Base-by-base conservation (phyloP, 2,329 filamentous ascomycete genomes). In the Coniochaeta pulveracea region DNA sequence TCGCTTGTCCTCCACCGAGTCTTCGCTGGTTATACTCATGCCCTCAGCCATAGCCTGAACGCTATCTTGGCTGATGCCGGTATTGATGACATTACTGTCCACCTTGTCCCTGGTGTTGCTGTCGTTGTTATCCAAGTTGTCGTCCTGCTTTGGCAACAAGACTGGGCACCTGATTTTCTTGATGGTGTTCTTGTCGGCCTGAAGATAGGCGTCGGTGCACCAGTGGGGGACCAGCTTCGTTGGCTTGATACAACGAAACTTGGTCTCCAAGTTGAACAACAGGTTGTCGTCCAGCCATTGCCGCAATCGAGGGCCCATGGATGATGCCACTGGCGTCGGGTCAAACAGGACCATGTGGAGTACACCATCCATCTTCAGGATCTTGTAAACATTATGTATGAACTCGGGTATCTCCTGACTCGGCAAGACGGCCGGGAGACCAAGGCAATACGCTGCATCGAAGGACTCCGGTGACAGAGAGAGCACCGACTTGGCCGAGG, bases 211-310 rank as follows among this genome's bases (percentile, higher is more conserved):
- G 17, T 73, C 65, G 0, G 57, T 58, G 11, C 82, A 58, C 69
- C 75, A 79, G 18, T 60, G 52, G 0, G 74, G 70, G 26, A 83
- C 66, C 2, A 72, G 52, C 8, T 62, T 62, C 23, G 63, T 71
- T 0, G 78, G 78, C 34, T 67, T 72, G 5, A 64, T 65, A 43
- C 74, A 80, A 7, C 71, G 64, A 36, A 72, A 76, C 11, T 66
- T 57, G 15, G 61, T 60, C 45, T 76, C 70, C 0, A 83, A 52
- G 36, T 76, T 76, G 6, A 69, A 49, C 2, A 78, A 49, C 1
- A 83, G 57, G 33, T 79, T 60, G 4, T 69, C 61, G 26, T 79
- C 71, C 3, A 83, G 56, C 78, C 78, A 83, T 1, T 57, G 50
- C 22, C 67, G 60, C 46, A 83, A 55, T 2, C 57, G 55, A 0